Evolutionary conservation across 2,329 filamentous ascomycete species (phyloP).

Genomic region (Neobulgaria alba): DNA sequence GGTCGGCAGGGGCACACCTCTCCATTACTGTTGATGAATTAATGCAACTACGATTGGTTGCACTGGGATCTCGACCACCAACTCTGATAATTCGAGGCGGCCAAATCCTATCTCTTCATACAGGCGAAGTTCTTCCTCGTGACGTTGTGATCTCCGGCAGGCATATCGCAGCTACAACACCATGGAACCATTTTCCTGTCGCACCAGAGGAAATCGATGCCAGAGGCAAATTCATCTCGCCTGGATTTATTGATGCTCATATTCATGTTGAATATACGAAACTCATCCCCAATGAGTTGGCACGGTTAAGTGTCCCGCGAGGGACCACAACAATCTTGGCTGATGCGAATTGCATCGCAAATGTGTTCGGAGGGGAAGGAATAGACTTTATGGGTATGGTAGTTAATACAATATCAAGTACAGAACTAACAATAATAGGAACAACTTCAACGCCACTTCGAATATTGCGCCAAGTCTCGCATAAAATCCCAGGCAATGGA

Average conservation of each 20-base stretch:
- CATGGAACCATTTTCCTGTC: conserved; percentile 17
- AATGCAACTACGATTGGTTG: too few species aligned
- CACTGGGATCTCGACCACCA: conserved; percentile 9
- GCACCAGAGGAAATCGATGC: conserved; percentile 13
- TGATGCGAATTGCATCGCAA: conserved; percentile 22
- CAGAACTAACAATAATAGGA: too few species aligned
- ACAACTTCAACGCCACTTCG: too few species aligned
- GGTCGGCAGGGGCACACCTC: too few species aligned
- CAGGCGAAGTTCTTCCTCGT: conserved; percentile 16
- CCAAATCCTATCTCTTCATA: conserved; percentile 14
- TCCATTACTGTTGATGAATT: too few species aligned
- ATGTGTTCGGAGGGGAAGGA: conserved; percentile 18
- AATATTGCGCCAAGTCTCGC: too few species aligned
- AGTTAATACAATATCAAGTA: too few species aligned
- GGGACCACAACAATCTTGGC: conserved; percentile 21
- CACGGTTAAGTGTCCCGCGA: conserved; percentile 16
- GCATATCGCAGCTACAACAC: conserved; percentile 20
- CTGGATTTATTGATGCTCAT: conserved; percentile 21
- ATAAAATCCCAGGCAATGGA: too few species aligned
- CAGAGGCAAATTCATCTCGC: conserved; percentile 14
- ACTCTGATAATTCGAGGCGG: conserved; percentile 18
- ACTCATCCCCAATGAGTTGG: conserved; percentile 15
- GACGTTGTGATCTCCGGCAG: conserved; percentile 18
- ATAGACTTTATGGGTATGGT: too few species aligned
- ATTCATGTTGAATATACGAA: conserved; percentile 23